Evolutionary conservation across 2,329 filamentous ascomycete species (phyloP).

Genomic region (Aspergillus persii): DNA sequence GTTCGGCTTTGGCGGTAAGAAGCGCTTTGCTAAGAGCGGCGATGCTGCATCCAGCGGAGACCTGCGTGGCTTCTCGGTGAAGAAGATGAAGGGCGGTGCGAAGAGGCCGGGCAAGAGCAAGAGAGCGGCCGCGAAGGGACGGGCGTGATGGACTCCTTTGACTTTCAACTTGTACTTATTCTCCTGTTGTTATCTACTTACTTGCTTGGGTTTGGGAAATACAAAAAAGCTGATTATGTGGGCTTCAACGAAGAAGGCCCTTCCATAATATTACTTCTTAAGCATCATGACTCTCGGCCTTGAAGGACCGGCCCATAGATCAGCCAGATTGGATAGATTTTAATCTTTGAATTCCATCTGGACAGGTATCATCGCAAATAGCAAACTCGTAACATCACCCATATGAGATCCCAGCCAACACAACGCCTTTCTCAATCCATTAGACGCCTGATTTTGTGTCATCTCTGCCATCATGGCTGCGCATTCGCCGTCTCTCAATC

Average conservation of each 20-base stretch:
- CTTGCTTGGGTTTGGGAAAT: slow-evolving; percentile 12
- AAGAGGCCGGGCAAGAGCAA: slow-evolving; percentile 53
- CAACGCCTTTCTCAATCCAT: background rate
- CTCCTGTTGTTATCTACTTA: background rate
- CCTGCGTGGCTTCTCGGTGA: slow-evolving; percentile 73
- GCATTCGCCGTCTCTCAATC: background rate
- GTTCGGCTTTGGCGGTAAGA: slow-evolving; percentile 95
- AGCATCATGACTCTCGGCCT: background rate
- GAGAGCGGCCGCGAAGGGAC: slow-evolving; percentile 39
- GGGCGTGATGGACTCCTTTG: slow-evolving; percentile 15
- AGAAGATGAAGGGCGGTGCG: slow-evolving; percentile 71
- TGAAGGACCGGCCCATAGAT: too few species aligned
- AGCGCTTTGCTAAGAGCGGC: slow-evolving; percentile 84
- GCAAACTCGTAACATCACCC: background rate
- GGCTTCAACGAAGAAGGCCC: slow-evolving; percentile 1
- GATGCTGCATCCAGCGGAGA: slow-evolving; percentile 82
- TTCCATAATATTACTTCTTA: background rate
- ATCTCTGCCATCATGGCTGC: background rate
- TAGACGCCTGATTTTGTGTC: background rate
- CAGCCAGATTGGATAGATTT: too few species aligned
- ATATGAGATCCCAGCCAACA: background rate
- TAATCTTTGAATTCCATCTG: background rate
- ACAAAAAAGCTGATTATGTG: slow-evolving; percentile 10
- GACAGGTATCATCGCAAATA: slow-evolving; percentile 5
- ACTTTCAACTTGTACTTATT: background rate